Conservation (phyloP, 345 rosid species). For the Iberis pinnata region DNA sequence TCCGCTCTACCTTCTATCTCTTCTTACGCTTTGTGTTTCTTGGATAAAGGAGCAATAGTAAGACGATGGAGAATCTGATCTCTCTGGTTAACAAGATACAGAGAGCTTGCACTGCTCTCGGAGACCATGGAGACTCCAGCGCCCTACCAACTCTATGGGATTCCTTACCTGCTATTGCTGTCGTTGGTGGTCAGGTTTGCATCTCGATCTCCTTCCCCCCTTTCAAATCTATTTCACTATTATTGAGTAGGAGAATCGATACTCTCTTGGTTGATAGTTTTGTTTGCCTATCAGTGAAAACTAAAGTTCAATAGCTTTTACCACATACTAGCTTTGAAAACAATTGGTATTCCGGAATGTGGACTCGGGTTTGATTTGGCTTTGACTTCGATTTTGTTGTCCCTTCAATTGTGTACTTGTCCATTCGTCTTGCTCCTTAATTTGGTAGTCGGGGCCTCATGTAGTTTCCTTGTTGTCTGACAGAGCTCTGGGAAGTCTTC, state of each 20-base stretch:
- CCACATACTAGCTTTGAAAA: too few species aligned
- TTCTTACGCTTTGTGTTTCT: too few species aligned
- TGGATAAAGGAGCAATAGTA: not conserved
- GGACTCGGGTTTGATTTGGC: not conserved
- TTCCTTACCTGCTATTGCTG: constrained; percentile 91
- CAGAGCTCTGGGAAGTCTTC: constrained; percentile 99
- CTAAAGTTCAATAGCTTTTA: constrained; percentile 13
- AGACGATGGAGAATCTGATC: constrained; percentile 81
- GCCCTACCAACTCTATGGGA: constrained; percentile 98
- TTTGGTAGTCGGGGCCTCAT: too few species aligned
- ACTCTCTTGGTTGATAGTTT: not conserved
- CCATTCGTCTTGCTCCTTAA: not conserved
- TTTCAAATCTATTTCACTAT: too few species aligned
- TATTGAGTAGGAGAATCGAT: not conserved
- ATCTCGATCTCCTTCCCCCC: constrained; percentile 16
- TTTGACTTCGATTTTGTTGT: constrained; percentile 2
- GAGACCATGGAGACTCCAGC: constrained; percentile 85
- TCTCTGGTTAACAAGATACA: constrained; percentile 91
- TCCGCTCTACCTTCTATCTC: constrained; percentile 7
- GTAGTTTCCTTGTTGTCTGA: too few species aligned
- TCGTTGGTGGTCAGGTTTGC: constrained; percentile 98
- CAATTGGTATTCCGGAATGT: not conserved
- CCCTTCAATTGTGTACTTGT: too few species aligned
- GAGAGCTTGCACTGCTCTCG: constrained; percentile 99
- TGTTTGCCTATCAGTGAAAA: not conserved